Conservation (phyloP, 192 early-diverging fungal species). For the Umbelopsis vinacea region DNA sequence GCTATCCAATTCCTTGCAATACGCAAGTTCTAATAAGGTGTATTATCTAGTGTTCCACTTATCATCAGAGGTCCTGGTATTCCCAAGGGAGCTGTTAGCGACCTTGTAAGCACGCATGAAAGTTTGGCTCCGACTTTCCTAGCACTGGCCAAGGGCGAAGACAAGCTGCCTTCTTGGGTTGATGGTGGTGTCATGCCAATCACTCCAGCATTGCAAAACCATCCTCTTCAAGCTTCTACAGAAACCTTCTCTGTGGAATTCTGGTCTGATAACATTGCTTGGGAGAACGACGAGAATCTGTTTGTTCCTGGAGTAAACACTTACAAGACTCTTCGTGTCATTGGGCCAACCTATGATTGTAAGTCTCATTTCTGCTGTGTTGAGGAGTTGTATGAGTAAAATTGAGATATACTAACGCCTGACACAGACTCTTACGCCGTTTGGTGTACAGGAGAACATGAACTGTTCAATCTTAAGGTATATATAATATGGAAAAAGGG, state of each 20-base stretch:
- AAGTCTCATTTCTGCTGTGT: not conserved
- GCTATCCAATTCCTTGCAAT: conserved; percentile 23
- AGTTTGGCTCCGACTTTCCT: conserved; percentile 67
- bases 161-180: conserved; percentile 44
- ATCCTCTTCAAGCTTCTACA: conserved; percentile 50
- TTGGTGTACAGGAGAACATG: conserved; percentile 63
- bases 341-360: conserved; percentile 53
- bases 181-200: conserved; percentile 65
- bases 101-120: conserved; percentile 56
- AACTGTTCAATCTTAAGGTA: conserved; percentile 55
- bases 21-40: not conserved
- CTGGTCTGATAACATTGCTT: conserved; percentile 36
- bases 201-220: conserved; percentile 37
- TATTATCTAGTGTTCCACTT: conserved; percentile 47
- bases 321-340: conserved; percentile 59
- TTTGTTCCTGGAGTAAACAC: conserved; percentile 41
- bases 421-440: conserved; percentile 49
- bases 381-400: not conserved
- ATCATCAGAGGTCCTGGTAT: conserved; percentile 69
- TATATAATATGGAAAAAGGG: not conserved
- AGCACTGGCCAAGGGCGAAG: conserved; percentile 50
- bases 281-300: not conserved
- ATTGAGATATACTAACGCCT: not conserved
- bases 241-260: conserved; percentile 60
- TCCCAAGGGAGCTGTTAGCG: conserved; percentile 43